Evolutionary conservation across 2,329 filamentous ascomycete genomes (phyloP).

Genomic region (Hypoxylon sp.): DNA sequence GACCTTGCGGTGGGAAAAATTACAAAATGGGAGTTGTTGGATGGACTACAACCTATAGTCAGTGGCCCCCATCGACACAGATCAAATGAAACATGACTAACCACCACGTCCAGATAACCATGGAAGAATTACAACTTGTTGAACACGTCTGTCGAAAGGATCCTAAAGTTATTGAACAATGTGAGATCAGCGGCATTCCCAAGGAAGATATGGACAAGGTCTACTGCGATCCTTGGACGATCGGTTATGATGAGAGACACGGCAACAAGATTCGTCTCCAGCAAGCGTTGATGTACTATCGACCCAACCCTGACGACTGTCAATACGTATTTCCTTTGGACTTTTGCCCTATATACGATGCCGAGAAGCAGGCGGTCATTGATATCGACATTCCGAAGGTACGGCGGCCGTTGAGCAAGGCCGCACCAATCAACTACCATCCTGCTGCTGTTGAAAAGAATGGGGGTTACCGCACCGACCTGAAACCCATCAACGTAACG

Average conservation of each 20-base stretch:
- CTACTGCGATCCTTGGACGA: conserved; percentile 96
- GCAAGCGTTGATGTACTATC: conserved; percentile 95
- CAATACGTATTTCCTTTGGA: conserved; percentile 93
- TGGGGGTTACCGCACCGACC: conserved; percentile 77
- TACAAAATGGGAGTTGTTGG: conserved; percentile 75
- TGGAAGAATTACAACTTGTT: conserved; percentile 86
- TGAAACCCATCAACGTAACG: conserved; percentile 88
- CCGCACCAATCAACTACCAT: conserved; percentile 81
- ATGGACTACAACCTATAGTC: conserved; percentile 83
- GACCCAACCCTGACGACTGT: conserved; percentile 82
- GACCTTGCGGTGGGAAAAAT: conserved; percentile 74
- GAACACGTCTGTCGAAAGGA: conserved; percentile 80
- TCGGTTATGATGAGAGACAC: conserved; percentile 91
- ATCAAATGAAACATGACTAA: conserved; percentile 8
- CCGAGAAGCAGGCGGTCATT: conserved; percentile 79
- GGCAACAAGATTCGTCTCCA: conserved; percentile 81
- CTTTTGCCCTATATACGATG: conserved; percentile 91
- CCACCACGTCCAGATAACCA: conserved; percentile 71
- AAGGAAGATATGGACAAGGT: conserved; percentile 91
- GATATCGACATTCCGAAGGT: conserved; percentile 85
- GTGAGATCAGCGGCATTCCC: conserved; percentile 81
- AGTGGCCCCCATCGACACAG: conserved; percentile 42
- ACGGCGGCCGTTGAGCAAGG: conserved; percentile 76
- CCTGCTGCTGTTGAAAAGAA: conserved; percentile 74
- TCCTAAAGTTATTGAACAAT: conserved; percentile 89